Evolutionary conservation across 352 stramenopile species (phyloP), one percentile per base, ranked within the genome.

Genomic region (Discostella stelligera): DNA sequence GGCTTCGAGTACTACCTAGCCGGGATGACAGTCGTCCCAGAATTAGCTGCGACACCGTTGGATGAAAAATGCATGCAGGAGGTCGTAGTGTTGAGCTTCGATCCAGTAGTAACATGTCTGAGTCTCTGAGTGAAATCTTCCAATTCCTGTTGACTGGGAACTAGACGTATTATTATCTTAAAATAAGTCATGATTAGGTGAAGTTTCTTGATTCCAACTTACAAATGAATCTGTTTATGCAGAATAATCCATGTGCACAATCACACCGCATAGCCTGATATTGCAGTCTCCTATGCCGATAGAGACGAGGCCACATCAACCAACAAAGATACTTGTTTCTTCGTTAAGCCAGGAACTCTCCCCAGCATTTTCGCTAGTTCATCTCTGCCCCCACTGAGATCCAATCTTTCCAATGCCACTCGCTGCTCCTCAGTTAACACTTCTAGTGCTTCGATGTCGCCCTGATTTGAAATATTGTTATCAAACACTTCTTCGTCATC

Each of bases 281-380:
- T 13, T 44, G 37, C 37, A 44, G 37, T 14, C 7, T 8, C 37
- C 27, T 64, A 69, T 10, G 14, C 41, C 25, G 59, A 52, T 20
- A 69, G 37, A 69, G 61, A 74, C 5, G 55, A 68, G 21, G 76
- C 76, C n/a, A 79, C 76, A 48, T 84, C 70, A 13, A 79, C 70
- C 25, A 84, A 70, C 23, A 84, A 71, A 63, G 71, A 72, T 9
- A 84, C 71, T 41, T 84, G 76, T 61, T 79, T 77, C 32, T 69
- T 66, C 5, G 76, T 84, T 41, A 84, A 63, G 37, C 76, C 76
- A 16, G 69, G 69, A n/a, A 84, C 61, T 46, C 18, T 68, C 16
- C 60, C 59, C 53, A 84, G 58, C 20, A 63, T 73, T 9, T 62
- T 54, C n/a, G 69, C 61, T 61, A 84, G 71, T 25, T 84, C 70